Conservation (phyloP, 345 rosid genomes). For the Diplotaxis tenuifolia region DNA sequence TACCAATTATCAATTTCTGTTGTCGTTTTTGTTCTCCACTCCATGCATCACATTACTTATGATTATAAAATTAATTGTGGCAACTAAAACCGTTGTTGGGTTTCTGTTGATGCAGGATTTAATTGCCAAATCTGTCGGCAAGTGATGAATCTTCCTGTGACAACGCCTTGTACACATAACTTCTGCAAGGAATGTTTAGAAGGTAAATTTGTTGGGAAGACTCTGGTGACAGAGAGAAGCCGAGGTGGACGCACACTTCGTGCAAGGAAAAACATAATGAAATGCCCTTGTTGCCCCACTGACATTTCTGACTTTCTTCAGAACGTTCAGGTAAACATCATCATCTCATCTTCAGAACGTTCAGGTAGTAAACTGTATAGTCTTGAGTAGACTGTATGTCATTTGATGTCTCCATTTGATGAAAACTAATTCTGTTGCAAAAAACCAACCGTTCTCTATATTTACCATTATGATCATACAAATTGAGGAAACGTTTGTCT, state of each 20-base stretch:
- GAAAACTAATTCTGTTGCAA: not conserved
- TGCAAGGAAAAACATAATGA: conserved; percentile 4
- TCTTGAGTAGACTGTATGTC: not conserved
- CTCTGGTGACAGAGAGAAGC: not conserved
- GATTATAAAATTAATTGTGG: not conserved
- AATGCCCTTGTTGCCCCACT: conserved; percentile 30
- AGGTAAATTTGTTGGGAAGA: not conserved
- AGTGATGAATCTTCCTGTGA: conserved; percentile 56
- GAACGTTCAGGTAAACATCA: conserved; percentile 44
- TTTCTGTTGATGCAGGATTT: not conserved
- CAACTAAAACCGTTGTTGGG: not conserved
- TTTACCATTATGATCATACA: not conserved
- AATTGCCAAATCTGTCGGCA: conserved; percentile 41
- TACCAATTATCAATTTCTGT: not conserved
- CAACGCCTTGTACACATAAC: conserved; percentile 63
- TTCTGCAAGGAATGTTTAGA: not conserved
- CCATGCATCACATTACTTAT: not conserved
- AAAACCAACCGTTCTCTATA: not conserved
- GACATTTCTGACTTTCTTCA: conserved; percentile 68
- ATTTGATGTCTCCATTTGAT: not conserved
- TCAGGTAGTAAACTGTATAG: conserved; percentile 34
- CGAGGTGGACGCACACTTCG: conserved; percentile 4
- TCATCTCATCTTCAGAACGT: conserved; percentile 40
- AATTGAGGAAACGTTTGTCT: not conserved
- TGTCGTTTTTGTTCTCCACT: not conserved